These are phyloP conservation scores for Jimgerdemannia flammicorona DNA, from an alignment of 192 early-diverging fungal genomes.

Conservation along the genomic window DNA sequence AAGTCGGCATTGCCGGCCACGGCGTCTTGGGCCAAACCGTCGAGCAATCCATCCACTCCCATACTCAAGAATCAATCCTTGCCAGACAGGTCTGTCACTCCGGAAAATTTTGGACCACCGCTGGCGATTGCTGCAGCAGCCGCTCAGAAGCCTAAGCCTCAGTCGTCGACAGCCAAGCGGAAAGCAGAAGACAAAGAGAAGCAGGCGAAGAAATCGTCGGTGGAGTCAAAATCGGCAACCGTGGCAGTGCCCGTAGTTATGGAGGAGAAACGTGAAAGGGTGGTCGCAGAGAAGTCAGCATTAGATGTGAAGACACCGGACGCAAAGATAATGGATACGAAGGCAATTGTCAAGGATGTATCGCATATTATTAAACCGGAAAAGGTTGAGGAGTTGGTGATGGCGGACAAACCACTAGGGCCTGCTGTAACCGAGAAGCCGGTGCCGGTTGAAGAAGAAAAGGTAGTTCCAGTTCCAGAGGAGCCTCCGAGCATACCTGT, in stretches of 20 bases:
- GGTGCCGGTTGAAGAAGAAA: conserved; percentile 25
- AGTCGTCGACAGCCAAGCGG: conserved; percentile 12
- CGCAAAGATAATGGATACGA: not conserved
- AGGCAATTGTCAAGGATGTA: not conserved
- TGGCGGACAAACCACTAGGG: conserved; percentile 20
- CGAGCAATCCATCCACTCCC: conserved; percentile 28
- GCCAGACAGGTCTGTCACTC: conserved; percentile 31
- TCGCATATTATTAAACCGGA: not conserved
- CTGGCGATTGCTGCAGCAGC: conserved; percentile 25
- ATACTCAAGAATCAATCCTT: conserved; percentile 12
- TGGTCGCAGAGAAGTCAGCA: not conserved
- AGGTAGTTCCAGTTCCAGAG: conserved; percentile 14
- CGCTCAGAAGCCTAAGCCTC: conserved; percentile 36
- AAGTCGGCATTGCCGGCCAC: conserved; percentile 53
- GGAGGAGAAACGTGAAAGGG: not conserved
- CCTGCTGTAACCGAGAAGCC: not conserved
- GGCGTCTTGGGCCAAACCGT: conserved; percentile 53
- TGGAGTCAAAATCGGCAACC: not conserved
- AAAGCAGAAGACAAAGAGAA: conserved; percentile 18
- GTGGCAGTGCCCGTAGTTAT: not conserved
- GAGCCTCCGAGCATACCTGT: conserved; percentile 6
- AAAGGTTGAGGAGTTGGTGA: not conserved
- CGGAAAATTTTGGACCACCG: conserved; percentile 33
- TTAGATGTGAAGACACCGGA: not conserved
- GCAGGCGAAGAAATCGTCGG: not conserved